phyloP scores from a whole-genome alignment of 129 eudicot genomes.

The Lactuca sativa region DNA sequence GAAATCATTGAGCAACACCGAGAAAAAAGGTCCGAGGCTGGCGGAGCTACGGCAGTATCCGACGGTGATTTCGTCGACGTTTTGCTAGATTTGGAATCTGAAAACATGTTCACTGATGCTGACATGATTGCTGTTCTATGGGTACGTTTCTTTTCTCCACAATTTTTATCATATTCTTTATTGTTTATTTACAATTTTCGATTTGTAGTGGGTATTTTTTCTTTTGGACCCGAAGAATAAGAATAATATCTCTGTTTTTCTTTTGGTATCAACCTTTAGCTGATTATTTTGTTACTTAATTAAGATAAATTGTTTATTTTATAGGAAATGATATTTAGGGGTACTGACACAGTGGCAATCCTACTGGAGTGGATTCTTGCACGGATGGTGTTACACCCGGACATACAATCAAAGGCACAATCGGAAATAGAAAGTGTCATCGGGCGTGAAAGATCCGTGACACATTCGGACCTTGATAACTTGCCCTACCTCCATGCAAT shows the following conservation, averaged over 20 bases:
- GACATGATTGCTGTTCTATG: conserved; percentile 94
- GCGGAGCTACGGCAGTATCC: conserved; percentile 8
- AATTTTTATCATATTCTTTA: neutral
- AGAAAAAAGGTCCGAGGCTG: conserved; percentile 31
- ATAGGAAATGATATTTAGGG: conserved; percentile 97
- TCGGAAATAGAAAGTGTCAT: conserved; percentile 58
- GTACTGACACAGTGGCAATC: conserved; percentile 95
- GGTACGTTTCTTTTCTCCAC: conserved; percentile 40
- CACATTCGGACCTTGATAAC: conserved; percentile 57
- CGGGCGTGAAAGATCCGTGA: conserved; percentile 37
- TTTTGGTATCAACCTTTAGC: conserved; percentile 14
- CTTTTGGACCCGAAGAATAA: neutral
- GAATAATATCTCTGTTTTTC: conserved; percentile 30
- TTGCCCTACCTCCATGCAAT: conserved; percentile 81
- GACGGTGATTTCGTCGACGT: conserved; percentile 88
- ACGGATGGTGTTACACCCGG: conserved; percentile 85
- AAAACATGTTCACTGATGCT: conserved; percentile 55
- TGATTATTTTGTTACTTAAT: conserved; percentile 14
- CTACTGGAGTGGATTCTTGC: conserved; percentile 93
- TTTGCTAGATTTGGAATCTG: conserved; percentile 76
- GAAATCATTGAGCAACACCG: conserved; percentile 66
- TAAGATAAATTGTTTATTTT: neutral
- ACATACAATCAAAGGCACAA: conserved; percentile 87
- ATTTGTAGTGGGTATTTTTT: conserved; percentile 14
- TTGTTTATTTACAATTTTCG: too few relatives aligned